Conservation (phyloP, 78 protist species). For the Emiliania huxleyi region DNA sequence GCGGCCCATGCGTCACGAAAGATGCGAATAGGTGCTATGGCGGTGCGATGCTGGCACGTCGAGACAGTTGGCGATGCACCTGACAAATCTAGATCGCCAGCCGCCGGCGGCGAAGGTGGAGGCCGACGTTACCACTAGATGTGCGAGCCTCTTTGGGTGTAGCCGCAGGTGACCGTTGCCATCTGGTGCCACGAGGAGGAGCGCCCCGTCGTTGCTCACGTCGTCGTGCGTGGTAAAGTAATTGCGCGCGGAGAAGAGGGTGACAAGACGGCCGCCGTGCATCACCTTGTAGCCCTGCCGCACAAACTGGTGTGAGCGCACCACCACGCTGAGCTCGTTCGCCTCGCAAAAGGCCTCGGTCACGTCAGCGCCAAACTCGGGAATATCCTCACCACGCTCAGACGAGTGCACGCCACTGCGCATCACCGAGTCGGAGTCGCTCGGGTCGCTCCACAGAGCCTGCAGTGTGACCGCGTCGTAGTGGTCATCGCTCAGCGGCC, state of each 20-base stretch:
- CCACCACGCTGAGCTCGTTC: background rate
- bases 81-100: no score
- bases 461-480: background rate
- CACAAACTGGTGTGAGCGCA: conserved; percentile 22
- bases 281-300: background rate
- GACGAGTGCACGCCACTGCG: background rate
- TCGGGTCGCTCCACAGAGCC: conserved; percentile 60
- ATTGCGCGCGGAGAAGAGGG: conserved; percentile 32
- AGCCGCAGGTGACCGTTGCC: background rate
- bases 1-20: no score
- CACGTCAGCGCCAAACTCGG: background rate
- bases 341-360: background rate
- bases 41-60: no score
- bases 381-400: no score
- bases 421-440: background rate
- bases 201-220: background rate
- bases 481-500: no score
- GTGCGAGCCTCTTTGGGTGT: background rate
- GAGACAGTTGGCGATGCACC: no score
- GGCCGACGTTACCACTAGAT: no score
- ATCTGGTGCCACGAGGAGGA: background rate
- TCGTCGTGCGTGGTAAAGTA: background rate
- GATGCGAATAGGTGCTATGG: no score
- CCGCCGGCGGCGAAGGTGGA: no score
- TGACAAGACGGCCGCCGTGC: conserved; percentile 5